Evolutionary conservation across 2,329 filamentous ascomycete species (phyloP).

Genomic region (Phialophora verrucosa): DNA sequence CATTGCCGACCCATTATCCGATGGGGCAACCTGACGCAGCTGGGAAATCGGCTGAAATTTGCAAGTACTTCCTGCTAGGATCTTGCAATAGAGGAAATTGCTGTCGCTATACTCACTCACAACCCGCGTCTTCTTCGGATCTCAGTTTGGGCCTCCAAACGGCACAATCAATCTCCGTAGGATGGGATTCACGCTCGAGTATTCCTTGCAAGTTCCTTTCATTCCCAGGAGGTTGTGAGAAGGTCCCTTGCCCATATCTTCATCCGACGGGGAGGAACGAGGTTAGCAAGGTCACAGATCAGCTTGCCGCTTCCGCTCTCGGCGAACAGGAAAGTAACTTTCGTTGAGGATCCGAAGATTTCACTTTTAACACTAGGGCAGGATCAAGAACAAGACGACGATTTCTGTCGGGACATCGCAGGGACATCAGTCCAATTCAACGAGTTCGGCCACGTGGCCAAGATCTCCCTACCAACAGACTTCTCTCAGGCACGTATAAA

Average conservation of each 20-base stretch:
- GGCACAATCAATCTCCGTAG: conserved; percentile 12
- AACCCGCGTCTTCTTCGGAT: background rate
- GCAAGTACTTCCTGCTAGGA: conserved; percentile 34
- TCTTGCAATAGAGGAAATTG: conserved; percentile 31
- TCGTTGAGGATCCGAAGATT: background rate
- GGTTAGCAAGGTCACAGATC: conserved; percentile 2
- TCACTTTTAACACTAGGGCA: background rate
- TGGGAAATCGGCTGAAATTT: conserved; percentile 19
- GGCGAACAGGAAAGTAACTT: background rate
- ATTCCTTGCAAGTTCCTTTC: conserved; percentile 18
- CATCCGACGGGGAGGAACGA: background rate
- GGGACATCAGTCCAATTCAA: conserved; percentile 39
- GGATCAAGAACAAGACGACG: conserved; percentile 30
- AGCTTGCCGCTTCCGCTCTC: background rate
- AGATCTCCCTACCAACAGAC: conserved; percentile 40
- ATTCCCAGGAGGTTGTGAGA: conserved; percentile 18
- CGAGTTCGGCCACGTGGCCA: conserved; percentile 37
- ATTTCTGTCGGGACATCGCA: conserved; percentile 38
- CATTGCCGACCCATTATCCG: background rate
- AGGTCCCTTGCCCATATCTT: conserved; percentile 12
- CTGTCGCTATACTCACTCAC: conserved; percentile 33
- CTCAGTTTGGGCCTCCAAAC: background rate
- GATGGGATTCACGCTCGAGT: conserved; percentile 12
- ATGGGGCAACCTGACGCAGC: background rate
- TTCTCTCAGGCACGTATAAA: conserved; percentile 39